Percentiles rank a stretch among this genome's conserved stretches.
These are phyloP conservation scores for Hypholoma sublateritium DNA, from an alignment of 768 basidiomycete species.

Conservation along the genomic window DNA sequence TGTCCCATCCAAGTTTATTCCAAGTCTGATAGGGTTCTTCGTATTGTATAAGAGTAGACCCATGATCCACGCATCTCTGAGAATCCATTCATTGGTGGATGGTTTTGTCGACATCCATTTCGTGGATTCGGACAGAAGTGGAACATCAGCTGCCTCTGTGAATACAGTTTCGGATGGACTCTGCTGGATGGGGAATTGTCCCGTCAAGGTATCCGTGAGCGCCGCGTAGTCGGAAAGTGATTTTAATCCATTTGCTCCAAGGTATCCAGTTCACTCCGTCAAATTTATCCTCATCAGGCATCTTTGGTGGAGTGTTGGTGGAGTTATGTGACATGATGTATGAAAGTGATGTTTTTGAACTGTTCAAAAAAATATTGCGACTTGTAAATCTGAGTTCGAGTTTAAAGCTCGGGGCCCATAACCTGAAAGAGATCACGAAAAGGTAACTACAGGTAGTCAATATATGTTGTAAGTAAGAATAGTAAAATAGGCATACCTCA, in stretches of 20 bases:
- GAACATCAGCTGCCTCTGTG: background rate
- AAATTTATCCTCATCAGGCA: conserved; percentile 20
- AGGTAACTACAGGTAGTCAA: no score
- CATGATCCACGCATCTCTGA: conserved; percentile 6
- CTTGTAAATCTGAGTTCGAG: background rate
- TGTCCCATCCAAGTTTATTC: conserved; percentile 13
- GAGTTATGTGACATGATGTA: background rate
- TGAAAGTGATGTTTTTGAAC: background rate
- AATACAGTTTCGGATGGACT: background rate
- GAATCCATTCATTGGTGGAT: conserved; percentile 3
- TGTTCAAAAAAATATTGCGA: background rate
- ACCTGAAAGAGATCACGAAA: background rate
- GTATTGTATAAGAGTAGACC: conserved; percentile 7
- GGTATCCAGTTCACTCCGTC: conserved; percentile 18
- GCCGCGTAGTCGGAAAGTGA: conserved; percentile 11
- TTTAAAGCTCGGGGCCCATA: background rate
- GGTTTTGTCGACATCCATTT: conserved; percentile 3
- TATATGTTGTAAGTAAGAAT: no score
- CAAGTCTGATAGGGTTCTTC: conserved; percentile 16
- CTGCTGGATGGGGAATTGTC: conserved; percentile 10
- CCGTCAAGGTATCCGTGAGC: conserved; percentile 21
- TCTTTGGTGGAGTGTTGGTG: conserved; percentile 12
- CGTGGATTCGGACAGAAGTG: background rate
- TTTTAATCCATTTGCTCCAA: conserved; percentile 14
- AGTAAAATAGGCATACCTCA: no score